phyloP scores from a whole-genome alignment of 345 rosid species.

The Corchorus olitorius region DNA sequence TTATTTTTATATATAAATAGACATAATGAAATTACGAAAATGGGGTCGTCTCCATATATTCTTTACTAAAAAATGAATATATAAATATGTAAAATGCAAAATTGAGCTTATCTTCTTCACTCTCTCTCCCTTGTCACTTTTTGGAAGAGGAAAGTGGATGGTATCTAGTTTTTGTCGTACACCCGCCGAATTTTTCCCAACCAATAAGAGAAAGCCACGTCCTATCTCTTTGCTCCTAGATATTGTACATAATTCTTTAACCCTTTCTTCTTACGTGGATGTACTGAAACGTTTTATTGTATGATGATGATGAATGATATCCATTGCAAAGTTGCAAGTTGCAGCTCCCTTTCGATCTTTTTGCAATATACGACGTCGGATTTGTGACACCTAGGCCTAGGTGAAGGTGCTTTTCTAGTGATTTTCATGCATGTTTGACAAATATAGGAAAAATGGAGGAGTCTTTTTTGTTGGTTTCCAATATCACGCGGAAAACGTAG shows the following conservation, averaged over 20 bases:
- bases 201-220: constrained; percentile 27
- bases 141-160: constrained; percentile 7
- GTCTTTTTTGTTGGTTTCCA: background rate
- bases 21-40: constrained; percentile 6
- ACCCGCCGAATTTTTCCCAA: constrained; percentile 14
- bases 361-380: too few species aligned
- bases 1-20: too few species aligned
- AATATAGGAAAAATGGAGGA: background rate
- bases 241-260: background rate
- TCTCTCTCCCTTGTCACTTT: background rate
- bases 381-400: too few species aligned
- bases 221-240: background rate
- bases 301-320: too few species aligned
- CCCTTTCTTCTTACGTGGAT: too few species aligned
- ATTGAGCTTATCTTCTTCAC: constrained; percentile 30
- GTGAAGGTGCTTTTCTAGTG: background rate
- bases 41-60: background rate
- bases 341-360: too few species aligned
- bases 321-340: too few species aligned
- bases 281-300: background rate
- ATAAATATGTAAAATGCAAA: background rate
- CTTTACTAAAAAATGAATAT: too few species aligned
- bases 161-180: constrained; percentile 11
- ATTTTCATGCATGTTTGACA: background rate
- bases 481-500: background rate